phyloP scores from a whole-genome alignment of 805 yeast species.

The Jamesozyma hellenica region DNA sequence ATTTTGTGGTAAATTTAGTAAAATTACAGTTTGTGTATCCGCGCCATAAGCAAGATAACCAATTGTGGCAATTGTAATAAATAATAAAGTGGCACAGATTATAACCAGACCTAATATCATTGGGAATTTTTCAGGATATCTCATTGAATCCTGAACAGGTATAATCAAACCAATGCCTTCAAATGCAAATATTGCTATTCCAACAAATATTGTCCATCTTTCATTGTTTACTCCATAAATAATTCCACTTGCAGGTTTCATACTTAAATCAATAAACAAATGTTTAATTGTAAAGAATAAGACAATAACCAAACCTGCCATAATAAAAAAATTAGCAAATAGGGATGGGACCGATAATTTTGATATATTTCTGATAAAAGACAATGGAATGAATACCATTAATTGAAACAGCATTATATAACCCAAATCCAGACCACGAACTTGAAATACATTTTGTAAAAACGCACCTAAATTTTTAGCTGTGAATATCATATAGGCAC shows the following conservation, averaged over 20 bases:
- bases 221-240: constrained; percentile 41
- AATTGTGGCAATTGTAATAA: constrained; percentile 53
- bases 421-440: constrained; percentile 29
- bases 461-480: constrained; percentile 64
- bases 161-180: constrained; percentile 78
- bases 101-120: constrained; percentile 52
- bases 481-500: constrained; percentile 72
- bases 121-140: constrained; percentile 63
- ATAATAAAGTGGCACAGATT: constrained; percentile 48
- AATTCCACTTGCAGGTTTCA: constrained; percentile 45
- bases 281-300: constrained; percentile 40
- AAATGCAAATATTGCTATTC: constrained; percentile 80
- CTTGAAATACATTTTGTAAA: constrained; percentile 38
- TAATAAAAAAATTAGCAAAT: constrained; percentile 59
- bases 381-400: constrained; percentile 52
- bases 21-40: constrained; percentile 53
- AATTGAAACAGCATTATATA: constrained; percentile 46
- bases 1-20: constrained; percentile 61
- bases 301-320: constrained; percentile 57
- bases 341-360: constrained; percentile 63
- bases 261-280: constrained; percentile 18
- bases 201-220: constrained; percentile 63
- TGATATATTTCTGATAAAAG: constrained; percentile 67
- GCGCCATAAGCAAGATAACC: constrained; percentile 67
- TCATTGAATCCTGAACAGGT: constrained; percentile 78